phyloP scores from a whole-genome alignment of 2,329 filamentous ascomycete genomes.

The Trichoderma atrobrunneum region DNA sequence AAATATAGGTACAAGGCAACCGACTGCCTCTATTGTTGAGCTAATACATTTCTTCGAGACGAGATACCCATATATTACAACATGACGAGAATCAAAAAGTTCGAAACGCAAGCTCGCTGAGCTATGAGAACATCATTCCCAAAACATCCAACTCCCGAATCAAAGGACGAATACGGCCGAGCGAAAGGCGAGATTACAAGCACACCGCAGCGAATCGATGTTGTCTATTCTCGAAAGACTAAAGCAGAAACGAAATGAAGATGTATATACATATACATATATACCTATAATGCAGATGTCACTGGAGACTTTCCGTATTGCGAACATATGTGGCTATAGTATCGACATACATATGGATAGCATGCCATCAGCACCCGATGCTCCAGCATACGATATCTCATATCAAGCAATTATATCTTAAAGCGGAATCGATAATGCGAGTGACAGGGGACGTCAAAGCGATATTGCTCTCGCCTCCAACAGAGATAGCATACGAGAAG shows the following conservation, averaged over 20 bases:
- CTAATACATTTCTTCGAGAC: rapidly evolving
- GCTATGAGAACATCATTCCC: background rate
- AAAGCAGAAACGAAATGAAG: background rate
- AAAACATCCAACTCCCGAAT: background rate
- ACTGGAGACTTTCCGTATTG: background rate
- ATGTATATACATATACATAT: background rate
- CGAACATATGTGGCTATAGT: background rate
- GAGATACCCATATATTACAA: background rate
- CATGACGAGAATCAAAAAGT: background rate
- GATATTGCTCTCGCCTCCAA: background rate
- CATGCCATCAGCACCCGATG: background rate
- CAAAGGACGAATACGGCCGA: background rate
- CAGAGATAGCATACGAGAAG: background rate
- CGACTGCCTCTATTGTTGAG: background rate
- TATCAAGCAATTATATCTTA: background rate
- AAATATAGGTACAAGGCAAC: background rate
- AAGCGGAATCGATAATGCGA: background rate
- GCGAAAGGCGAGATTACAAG: background rate
- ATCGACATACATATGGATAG: background rate
- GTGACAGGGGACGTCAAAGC: background rate
- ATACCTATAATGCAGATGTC: background rate
- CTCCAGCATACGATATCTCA: background rate
- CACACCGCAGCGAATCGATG: no score
- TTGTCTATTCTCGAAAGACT: background rate
- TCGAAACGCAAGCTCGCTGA: background rate